Base-by-base conservation (phyloP, 371 early-diverging fungal species). In the Rhizopus delemar region DNA sequence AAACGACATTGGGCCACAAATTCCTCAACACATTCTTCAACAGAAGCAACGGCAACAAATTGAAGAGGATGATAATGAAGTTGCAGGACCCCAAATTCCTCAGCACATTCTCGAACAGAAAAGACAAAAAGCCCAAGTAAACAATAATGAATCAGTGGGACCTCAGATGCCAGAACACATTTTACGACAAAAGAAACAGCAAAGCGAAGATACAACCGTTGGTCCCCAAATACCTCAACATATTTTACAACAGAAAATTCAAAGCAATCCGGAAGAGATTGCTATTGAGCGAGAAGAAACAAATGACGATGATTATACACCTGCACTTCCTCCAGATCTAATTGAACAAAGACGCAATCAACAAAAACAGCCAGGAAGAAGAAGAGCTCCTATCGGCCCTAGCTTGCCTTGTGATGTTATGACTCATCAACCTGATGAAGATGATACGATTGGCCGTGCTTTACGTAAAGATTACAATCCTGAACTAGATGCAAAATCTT, bases 291-390 rank as follows among this genome's bases (percentile, higher is more conserved):
- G 22, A 12, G 63, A 46, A 28, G 58, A 63, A 13, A 71, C 53
- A 6, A 57, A 73, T 56, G 50, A 70, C 12, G 77, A 77, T 31
- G 82, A 75, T 4, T 84, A 69, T 74, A 73, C 78, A 5, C 85
- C 85, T n/a, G 83, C 65, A 8, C 62, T 84, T 3, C 85, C 85
- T 7, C 85, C 85, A 56, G 85, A 84, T 59, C 62, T 84, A 8
- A 34, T 82, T 4, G 69, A 74, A 38, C 75, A 74, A 50, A 75
- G 77, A 31, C 58, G 53, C 43, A 50, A 64, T 29, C 51, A 36
- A 60, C 56, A 38, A 43, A 55, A 31, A 53, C 68, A 59, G 28
- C 43, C 49, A 28, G 48, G 56, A n/a, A 61, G 74, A 36, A 51
- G 78, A 52, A 74, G 74, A 41, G 69, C 73, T 22, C 76, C 75